Conservation (phyloP, 805 yeast genomes). For the Wickerhamomyces canadensis region DNA sequence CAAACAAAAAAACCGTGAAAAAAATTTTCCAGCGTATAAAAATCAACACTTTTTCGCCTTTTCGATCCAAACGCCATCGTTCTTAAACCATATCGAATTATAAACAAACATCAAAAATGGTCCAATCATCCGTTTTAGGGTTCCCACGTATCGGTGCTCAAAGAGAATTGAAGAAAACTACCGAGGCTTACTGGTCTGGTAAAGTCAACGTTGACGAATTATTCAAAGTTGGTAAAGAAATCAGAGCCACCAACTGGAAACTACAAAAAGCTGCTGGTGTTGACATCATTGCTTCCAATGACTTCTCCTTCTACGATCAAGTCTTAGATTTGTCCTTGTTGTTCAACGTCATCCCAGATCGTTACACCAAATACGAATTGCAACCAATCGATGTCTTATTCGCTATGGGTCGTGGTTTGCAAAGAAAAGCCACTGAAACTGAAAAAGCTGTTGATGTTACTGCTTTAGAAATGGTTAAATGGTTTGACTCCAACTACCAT, state of each 20-base stretch:
- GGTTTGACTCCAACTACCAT: slow-evolving; percentile 99
- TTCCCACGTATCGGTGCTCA: slow-evolving; percentile 99
- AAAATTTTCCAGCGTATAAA: no score
- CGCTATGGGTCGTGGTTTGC: slow-evolving; percentile 99
- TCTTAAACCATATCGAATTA: no score
- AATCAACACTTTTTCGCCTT: no score
- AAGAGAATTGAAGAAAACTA: slow-evolving; percentile 98
- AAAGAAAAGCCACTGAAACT: slow-evolving; percentile 88
- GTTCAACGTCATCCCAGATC: slow-evolving; percentile 94
- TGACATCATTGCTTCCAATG: slow-evolving; percentile 94
- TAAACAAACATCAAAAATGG: slow-evolving; percentile 48
- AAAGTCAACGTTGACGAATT: slow-evolving; percentile 84
- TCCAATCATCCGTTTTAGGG: slow-evolving; percentile 95
- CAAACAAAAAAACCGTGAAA: no score
- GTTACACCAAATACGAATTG: slow-evolving; percentile 89
- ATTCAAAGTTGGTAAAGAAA: slow-evolving; percentile 87
- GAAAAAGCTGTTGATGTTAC: slow-evolving; percentile 93
- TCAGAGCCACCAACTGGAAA: slow-evolving; percentile 97
- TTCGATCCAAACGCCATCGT: no score
- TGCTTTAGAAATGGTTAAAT: slow-evolving; percentile 98
- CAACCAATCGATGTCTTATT: slow-evolving; percentile 87
- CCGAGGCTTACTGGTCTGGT: slow-evolving; percentile 99
- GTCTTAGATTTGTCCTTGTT: slow-evolving; percentile 86
- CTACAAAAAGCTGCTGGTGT: slow-evolving; percentile 96
- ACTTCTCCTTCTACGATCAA: slow-evolving; percentile 97